phyloP scores from a whole-genome alignment of 176 grass and related monocot species.

The Phyllostachys edulis region DNA sequence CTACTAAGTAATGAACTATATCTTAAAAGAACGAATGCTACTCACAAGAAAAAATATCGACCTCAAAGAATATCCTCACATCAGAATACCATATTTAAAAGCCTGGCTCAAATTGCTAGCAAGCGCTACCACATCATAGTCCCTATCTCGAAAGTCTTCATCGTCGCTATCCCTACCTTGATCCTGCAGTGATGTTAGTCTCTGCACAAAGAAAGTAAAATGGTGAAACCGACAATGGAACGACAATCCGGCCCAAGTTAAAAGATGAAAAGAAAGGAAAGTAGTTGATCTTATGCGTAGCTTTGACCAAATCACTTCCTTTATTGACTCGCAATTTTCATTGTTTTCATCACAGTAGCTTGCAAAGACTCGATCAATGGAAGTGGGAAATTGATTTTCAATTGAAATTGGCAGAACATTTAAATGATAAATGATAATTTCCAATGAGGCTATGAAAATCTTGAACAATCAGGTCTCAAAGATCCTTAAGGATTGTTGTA shows the following conservation, averaged over 20 bases:
- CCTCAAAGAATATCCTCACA: too few species aligned
- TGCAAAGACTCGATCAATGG: conserved; percentile 63
- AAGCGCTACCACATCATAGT: too few species aligned
- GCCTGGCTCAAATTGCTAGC: too few species aligned
- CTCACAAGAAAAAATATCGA: too few species aligned
- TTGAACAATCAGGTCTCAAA: not conserved
- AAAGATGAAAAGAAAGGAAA: conserved; percentile 5
- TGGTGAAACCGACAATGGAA: not conserved
- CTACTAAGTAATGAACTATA: too few species aligned
- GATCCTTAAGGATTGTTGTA: not conserved
- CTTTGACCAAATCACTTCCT: conserved; percentile 57
- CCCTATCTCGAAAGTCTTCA: too few species aligned
- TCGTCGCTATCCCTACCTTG: too few species aligned
- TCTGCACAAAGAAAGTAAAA: conserved; percentile 34
- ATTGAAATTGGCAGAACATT: not conserved
- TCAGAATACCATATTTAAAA: too few species aligned
- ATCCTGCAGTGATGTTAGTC: too few species aligned
- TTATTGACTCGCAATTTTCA: conserved; percentile 77
- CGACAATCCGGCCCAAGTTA: not conserved
- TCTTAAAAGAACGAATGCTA: too few species aligned
- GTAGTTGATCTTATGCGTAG: conserved; percentile 43
- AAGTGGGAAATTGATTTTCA: conserved; percentile 2
- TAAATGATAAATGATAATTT: not conserved
- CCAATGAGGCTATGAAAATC: not conserved
- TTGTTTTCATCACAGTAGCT: conserved; percentile 66